These are phyloP conservation scores for Diaporthe caulivora DNA, from an alignment of 2,329 filamentous ascomycete genomes.

Conservation along the genomic window DNA sequence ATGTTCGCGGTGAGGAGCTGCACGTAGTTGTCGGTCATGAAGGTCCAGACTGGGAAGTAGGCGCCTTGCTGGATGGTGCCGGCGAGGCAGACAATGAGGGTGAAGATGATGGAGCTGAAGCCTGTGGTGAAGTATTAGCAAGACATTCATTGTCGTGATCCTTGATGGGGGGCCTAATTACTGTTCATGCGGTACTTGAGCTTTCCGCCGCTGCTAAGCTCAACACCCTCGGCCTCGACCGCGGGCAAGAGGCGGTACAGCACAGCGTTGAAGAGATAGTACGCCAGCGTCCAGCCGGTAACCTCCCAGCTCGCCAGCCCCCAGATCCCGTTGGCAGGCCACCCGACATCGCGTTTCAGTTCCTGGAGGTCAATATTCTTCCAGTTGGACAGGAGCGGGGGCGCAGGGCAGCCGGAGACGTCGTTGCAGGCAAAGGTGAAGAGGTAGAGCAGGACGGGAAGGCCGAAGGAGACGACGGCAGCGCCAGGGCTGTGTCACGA, in stretches of 20 bases:
- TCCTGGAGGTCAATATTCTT: slow-evolving; percentile 77
- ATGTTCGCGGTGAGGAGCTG: slow-evolving; percentile 88
- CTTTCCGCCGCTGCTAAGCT: slow-evolving; percentile 77
- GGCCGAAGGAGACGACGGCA: slow-evolving; percentile 80
- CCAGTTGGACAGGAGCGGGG: slow-evolving; percentile 78
- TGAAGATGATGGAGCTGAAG: slow-evolving; percentile 80
- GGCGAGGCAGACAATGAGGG: slow-evolving; percentile 76
- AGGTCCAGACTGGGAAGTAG: slow-evolving; percentile 90
- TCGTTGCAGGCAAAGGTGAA: slow-evolving; percentile 93
- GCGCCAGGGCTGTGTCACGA: slow-evolving; percentile 74
- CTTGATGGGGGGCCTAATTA: slow-evolving; percentile 50
- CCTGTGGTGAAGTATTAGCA: slow-evolving; percentile 60
- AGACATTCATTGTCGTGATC: background rate
- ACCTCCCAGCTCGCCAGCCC: slow-evolving; percentile 79
- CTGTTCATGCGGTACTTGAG: slow-evolving; percentile 88
- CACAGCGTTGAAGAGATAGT: slow-evolving; percentile 81
- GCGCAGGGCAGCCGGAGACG: slow-evolving; percentile 88
- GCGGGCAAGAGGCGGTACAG: slow-evolving; percentile 84
- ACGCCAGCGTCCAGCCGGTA: slow-evolving; percentile 78
- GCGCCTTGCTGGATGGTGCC: slow-evolving; percentile 84
- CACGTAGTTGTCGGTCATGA: slow-evolving; percentile 90
- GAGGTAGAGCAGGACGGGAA: slow-evolving; percentile 83
- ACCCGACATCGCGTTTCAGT: slow-evolving; percentile 85
- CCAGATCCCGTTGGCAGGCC: slow-evolving; percentile 78
- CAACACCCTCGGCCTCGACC: slow-evolving; percentile 76